Evolutionary conservation across 345 rosid species (phyloP).

Genomic region (Laguncularia racemosa): DNA sequence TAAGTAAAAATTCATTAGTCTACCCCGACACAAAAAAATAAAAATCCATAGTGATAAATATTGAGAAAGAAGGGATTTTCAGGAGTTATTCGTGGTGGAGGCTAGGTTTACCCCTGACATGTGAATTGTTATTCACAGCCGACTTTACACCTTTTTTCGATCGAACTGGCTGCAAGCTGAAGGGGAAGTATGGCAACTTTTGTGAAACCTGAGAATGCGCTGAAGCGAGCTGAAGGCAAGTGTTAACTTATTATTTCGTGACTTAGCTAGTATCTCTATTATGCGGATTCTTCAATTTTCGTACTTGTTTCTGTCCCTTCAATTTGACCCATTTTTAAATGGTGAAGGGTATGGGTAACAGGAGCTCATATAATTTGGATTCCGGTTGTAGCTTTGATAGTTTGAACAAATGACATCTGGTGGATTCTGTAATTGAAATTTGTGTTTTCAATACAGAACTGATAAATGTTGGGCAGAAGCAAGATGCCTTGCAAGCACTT

Average conservation of each 20-base stretch:
- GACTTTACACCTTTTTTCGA: neutral
- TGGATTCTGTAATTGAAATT: neutral
- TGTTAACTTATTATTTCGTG: neutral
- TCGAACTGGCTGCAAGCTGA: neutral
- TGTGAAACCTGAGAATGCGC: conserved; percentile 84
- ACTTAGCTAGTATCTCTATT: neutral
- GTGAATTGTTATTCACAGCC: no score
- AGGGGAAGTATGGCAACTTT: conserved; percentile 50
- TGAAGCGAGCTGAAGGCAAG: conserved; percentile 93
- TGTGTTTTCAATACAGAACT: conserved; percentile 40
- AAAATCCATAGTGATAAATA: no score
- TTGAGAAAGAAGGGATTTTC: no score
- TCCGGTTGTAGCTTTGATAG: neutral
- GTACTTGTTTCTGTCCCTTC: neutral
- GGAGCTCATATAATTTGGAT: neutral
- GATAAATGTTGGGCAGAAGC: conserved; percentile 98
- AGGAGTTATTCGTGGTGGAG: no score
- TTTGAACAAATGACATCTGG: neutral
- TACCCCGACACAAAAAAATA: no score
- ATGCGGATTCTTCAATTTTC: neutral
- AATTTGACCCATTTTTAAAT: no score
- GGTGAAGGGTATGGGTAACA: no score
- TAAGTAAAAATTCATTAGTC: no score
- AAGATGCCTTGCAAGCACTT: conserved; percentile 88
- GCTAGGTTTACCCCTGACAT: no score